Evolutionary conservation across 805 yeast species (phyloP).

Genomic region (Metschnikowia cerradonensis): DNA sequence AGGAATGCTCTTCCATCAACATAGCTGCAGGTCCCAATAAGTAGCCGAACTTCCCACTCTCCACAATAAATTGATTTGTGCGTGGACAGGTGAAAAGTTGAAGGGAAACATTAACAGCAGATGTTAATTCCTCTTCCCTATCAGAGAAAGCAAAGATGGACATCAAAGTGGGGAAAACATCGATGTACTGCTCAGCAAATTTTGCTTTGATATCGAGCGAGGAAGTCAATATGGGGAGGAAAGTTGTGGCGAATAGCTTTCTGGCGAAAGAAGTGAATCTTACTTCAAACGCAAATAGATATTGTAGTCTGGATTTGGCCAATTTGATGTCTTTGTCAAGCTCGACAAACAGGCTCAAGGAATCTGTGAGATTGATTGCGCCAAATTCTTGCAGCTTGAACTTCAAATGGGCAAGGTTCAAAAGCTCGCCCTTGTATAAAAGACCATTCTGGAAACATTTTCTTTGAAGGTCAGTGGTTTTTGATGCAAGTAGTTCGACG

Average conservation of each 20-base stretch:
- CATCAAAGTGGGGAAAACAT: constrained; percentile 49
- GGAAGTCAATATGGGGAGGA: constrained; percentile 55
- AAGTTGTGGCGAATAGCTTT: constrained; percentile 41
- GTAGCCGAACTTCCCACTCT: constrained; percentile 20
- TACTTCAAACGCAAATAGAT: constrained; percentile 53
- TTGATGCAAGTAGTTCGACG: constrained; percentile 17
- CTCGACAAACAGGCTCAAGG: background rate
- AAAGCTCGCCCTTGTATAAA: constrained; percentile 25
- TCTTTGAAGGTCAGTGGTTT: constrained; percentile 12
- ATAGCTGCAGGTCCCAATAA: constrained; percentile 46
- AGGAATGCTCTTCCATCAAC: constrained; percentile 39
- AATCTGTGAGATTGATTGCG: background rate
- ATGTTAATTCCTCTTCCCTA: constrained; percentile 45
- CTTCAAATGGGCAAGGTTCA: constrained; percentile 13
- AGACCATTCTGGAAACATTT: constrained; percentile 33
- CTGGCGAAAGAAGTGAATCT: constrained; percentile 54
- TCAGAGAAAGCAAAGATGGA: constrained; percentile 46
- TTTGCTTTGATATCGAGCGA: constrained; percentile 43
- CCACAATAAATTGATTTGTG: constrained; percentile 30
- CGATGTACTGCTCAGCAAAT: constrained; percentile 51
- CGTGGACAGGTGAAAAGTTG: constrained; percentile 45
- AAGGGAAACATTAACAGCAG: constrained; percentile 29
- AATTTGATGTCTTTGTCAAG: constrained; percentile 10
- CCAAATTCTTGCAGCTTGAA: constrained; percentile 18
- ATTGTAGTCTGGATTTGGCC: constrained; percentile 51